Evolutionary conservation across 164 flowering plant species (phyloP).

Genomic region (Macadamia tetraphylla): DNA sequence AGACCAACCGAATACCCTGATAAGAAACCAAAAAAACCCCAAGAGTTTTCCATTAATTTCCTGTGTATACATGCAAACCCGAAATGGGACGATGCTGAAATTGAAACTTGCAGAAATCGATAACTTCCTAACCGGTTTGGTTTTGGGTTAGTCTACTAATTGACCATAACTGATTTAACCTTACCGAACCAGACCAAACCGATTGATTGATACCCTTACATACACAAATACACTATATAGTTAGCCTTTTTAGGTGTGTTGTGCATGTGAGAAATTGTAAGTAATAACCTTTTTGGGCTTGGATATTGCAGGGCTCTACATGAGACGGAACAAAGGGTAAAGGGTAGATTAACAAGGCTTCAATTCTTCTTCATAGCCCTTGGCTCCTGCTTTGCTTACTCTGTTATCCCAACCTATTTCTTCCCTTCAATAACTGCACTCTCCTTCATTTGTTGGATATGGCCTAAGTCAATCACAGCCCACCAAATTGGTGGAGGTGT

Average conservation of each 20-base stretch:
- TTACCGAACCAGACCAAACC: too few species aligned
- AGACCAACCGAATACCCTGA: too few species aligned
- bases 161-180: too few species aligned
- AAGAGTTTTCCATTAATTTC: too few species aligned
- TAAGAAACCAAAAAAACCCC: too few species aligned
- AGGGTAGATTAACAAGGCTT: conserved; percentile 22
- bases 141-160: too few species aligned
- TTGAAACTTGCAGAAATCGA: too few species aligned
- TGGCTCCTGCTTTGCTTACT: conserved; percentile 47
- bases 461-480: conserved; percentile 43
- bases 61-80: too few species aligned
- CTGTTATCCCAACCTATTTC: conserved; percentile 45
- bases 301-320: conserved; percentile 42
- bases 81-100: too few species aligned
- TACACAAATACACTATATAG: too few species aligned
- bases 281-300: not conserved
- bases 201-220: too few species aligned
- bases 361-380: conserved; percentile 55
- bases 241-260: not conserved
- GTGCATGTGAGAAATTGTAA: not conserved
- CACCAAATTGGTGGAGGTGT: conserved; percentile 67
- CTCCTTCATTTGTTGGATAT: conserved; percentile 56
- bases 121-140: too few species aligned
- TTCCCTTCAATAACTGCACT: conserved; percentile 42
- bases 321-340: conserved; percentile 36